Base-by-base conservation (phyloP, 192 early-diverging fungal genomes). In the Endogone sp. region DNA sequence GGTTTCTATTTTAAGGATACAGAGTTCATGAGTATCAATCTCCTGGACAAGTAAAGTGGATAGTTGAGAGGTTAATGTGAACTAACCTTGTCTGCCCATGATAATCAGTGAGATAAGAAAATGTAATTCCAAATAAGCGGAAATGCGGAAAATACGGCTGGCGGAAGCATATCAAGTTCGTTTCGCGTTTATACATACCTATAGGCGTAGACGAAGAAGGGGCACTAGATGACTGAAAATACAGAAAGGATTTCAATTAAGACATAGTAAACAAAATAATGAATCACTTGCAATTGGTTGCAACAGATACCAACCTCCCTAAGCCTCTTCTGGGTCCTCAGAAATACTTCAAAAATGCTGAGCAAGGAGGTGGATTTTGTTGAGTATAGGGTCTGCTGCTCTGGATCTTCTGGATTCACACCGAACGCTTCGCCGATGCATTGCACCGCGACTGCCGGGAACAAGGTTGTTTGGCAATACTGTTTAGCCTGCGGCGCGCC, bases 381-480 rank as follows among this genome's bases (percentile, higher is more conserved):
- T 65, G 87, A 89, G 65, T 93, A 92, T 54, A 80, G 67, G 49
- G 79, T 73, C 61, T 83, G 74, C 67, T 93, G 89, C 4, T 74
- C 80, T 21, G 81, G 78, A 75, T 98, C 93, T 29, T 82, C 79
- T 30, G 84, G 56, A 69, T 96, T 88, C 56, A 99, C 87, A 27
- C 88, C 93, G 81, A 99, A 99, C 23, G 95, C 92, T 67, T 98
- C 96, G 59, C 89, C 85, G 59, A 99, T 95, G 84, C 95, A 96
- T 74, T 96, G 93, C 77, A 95, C 92, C 71, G 94, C 94, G 29
- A 94, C 90, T 88, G 76, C 25, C 56, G n/a, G 21, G 9, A 26
- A 29, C 57, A 27, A 69, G 44, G 66, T 11, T 56, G 11, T 56
- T 56, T 56, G 55, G n/a, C n/a, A n/a, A n/a, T n/a, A n/a, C n/a